Evolutionary conservation across 176 grass and related monocot genomes (phyloP).

Genomic region (Alopecurus myosuroides): DNA sequence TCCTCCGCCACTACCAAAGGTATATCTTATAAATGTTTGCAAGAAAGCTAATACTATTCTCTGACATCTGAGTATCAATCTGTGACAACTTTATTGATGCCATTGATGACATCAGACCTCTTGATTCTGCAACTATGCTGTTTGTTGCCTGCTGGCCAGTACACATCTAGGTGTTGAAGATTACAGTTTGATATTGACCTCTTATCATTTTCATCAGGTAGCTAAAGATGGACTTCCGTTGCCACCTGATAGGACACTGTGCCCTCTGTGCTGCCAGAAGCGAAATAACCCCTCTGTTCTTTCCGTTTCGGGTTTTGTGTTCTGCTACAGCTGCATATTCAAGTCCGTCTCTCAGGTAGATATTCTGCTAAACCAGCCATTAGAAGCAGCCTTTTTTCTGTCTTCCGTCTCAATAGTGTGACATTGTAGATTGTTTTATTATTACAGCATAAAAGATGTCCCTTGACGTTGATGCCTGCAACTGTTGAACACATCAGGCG

Average conservation of each 20-base stretch:
- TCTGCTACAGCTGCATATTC: slow-evolving; percentile 97
- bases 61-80: neutral
- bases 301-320: slow-evolving; percentile 96
- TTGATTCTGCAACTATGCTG: slow-evolving; percentile 2
- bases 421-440: neutral
- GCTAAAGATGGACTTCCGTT: slow-evolving; percentile 79
- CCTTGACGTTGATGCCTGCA: slow-evolving; percentile 69
- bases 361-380: slow-evolving; percentile 16
- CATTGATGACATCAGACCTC: neutral
- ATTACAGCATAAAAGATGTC: slow-evolving; percentile 87
- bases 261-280: slow-evolving; percentile 86
- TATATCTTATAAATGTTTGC: slow-evolving; percentile 12
- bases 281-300: slow-evolving; percentile 87
- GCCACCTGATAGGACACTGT: slow-evolving; percentile 56
- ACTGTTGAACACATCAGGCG: slow-evolving; percentile 83
- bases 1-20: slow-evolving; percentile 78
- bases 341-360: slow-evolving; percentile 89
- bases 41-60: neutral
- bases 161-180: neutral
- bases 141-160: neutral
- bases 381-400: neutral
- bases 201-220: slow-evolving; percentile 45
- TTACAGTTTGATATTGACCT: slow-evolving; percentile 1
- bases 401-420: neutral
- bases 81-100: neutral